Conservation (phyloP, 73 alveolate species). For the Paraurostyla sp. region DNA sequence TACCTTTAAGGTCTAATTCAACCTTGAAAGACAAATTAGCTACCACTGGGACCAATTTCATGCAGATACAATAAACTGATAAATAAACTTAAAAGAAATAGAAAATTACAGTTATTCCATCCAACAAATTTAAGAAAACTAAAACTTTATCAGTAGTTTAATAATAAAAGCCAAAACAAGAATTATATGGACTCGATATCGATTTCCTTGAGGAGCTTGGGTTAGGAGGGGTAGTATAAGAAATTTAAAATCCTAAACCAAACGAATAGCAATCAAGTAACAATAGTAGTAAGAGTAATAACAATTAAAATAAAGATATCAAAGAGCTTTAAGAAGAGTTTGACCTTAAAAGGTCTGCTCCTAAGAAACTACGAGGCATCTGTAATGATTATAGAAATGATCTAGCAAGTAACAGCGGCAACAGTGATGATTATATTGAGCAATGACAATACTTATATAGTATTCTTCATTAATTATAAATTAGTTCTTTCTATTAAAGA, state of each 20-base stretch:
- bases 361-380: constrained; percentile 24
- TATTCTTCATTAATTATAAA: neutral
- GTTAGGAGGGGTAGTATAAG: constrained; percentile 31
- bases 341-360: constrained; percentile 35
- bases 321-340: constrained; percentile 22
- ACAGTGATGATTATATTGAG: no score
- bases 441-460: no score
- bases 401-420: no score
- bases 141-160: neutral
- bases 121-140: neutral
- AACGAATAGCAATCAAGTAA: neutral
- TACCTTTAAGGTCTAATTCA: no score
- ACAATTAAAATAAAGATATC: constrained; percentile 16
- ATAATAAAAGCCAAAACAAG: neutral
- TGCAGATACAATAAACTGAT: no score
- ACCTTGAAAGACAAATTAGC: no score
- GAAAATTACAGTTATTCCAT: neutral
- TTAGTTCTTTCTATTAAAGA: no score
- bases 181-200: constrained; percentile 66
- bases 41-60: no score
- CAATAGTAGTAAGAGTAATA: neutral
- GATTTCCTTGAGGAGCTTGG: constrained; percentile 62
- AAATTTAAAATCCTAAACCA: neutral
- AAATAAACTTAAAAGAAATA: no score
- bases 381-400: constrained; percentile 28